Conservation (phyloP, 148 eudicot genomes). For the Rhododendron griersonianum region DNA sequence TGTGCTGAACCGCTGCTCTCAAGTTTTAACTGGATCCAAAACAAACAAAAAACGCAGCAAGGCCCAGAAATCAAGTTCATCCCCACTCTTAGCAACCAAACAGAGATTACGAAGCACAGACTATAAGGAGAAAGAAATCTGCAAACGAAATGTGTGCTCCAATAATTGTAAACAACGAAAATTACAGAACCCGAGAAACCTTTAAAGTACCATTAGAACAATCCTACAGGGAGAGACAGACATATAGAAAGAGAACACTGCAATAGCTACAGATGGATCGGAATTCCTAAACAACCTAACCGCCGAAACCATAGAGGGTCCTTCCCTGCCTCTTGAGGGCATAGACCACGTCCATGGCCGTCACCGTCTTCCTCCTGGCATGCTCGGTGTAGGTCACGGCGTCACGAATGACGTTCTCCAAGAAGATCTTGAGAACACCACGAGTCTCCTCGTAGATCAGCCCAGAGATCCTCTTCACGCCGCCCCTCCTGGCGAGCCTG, state of each 20-base stretch:
- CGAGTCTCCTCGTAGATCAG: conserved; percentile 44
- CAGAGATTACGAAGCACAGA: neutral
- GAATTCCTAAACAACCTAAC: conserved; percentile 14
- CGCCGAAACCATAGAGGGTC: conserved; percentile 46
- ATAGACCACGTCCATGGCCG: conserved; percentile 50
- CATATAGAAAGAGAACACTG: neutral
- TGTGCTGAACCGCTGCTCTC: too few relatives aligned
- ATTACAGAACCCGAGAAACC: neutral
- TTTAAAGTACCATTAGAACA: neutral
- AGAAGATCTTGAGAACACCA: conserved; percentile 42
- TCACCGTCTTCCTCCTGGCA: conserved; percentile 45
- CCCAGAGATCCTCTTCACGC: conserved; percentile 44
- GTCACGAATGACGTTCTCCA: conserved; percentile 46
- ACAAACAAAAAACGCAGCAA: too few relatives aligned
- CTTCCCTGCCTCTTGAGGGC: conserved; percentile 54
- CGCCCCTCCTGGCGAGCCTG: conserved; percentile 38
- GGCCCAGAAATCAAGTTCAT: too few relatives aligned
- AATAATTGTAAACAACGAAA: neutral
- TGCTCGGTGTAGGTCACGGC: conserved; percentile 49
- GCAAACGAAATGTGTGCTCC: neutral
- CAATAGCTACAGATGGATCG: neutral
- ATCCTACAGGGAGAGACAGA: neutral
- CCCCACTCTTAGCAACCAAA: neutral
- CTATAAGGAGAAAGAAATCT: neutral
- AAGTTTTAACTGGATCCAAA: too few relatives aligned